Conservation (phyloP, 1,284 basidiomycete species). For the Cronartium quercuum region DNA sequence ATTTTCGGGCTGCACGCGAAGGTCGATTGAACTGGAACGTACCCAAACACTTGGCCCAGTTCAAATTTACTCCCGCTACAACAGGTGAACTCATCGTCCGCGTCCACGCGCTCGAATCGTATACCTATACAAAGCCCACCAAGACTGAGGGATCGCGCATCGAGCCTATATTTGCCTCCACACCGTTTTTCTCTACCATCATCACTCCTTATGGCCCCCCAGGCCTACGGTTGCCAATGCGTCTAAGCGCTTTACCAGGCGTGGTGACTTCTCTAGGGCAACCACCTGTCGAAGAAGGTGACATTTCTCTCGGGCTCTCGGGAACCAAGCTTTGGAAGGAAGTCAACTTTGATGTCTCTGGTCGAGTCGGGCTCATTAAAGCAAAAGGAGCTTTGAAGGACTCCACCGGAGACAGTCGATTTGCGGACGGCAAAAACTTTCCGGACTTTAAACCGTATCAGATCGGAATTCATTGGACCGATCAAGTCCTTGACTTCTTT, state of each 20-base stretch:
- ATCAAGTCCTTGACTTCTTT: not conserved
- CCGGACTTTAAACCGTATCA: slow-evolving; percentile 1
- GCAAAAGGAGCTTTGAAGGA: not conserved
- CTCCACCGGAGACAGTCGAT: not conserved
- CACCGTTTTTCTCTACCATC: not conserved
- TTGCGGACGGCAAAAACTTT: not conserved
- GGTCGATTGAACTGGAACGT: slow-evolving; percentile 24
- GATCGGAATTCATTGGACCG: not conserved
- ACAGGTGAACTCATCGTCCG: not conserved
- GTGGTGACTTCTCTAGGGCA: not conserved
- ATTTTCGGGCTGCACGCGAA: not conserved
- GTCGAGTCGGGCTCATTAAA: not conserved
- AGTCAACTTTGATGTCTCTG: not conserved
- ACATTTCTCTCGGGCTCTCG: not conserved
- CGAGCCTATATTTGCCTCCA: not conserved
- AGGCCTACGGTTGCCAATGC: not conserved
- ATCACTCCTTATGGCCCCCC: not conserved
- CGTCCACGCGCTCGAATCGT: slow-evolving; percentile 14
- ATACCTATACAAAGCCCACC: not conserved
- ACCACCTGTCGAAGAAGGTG: not conserved
- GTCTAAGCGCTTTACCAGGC: not conserved
- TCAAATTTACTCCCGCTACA: slow-evolving; percentile 3
- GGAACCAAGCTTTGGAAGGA: not conserved
- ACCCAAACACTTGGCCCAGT: slow-evolving; percentile 24
- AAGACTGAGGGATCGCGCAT: not conserved